Conservation (phyloP, 176 grass and related monocot species). For the Cenchrus americanus region DNA sequence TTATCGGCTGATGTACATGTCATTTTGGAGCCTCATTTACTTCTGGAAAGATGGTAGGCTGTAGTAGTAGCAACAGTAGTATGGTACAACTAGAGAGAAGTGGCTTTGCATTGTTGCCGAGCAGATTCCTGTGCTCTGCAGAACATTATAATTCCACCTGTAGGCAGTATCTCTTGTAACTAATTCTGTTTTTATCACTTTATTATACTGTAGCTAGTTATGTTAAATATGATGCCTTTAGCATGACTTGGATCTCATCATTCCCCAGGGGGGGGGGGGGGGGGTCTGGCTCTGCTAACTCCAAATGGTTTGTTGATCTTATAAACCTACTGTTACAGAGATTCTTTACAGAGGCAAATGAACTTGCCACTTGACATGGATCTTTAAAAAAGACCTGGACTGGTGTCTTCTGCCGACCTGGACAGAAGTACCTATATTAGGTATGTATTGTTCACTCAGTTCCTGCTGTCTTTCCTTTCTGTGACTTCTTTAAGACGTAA, state of each 20-base stretch:
- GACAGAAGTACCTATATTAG: not conserved
- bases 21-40: conserved; percentile 40
- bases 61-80: not conserved
- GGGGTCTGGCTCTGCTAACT: not conserved
- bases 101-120: conserved; percentile 19
- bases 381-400: not conserved
- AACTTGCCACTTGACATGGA: not conserved
- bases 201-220: conserved; percentile 31
- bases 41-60: conserved; percentile 25
- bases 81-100: not conserved
- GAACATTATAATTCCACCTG: conserved; percentile 30
- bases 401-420: not conserved
- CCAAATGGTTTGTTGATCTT: conserved; percentile 8
- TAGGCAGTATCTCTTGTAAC: conserved; percentile 52
- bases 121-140: conserved; percentile 37
- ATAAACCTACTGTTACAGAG: not conserved
- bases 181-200: conserved; percentile 42
- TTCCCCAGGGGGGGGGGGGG: not conserved
- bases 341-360: conserved; percentile 1
- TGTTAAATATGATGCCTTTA: conserved; percentile 16
- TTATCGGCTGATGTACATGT: conserved; percentile 43
- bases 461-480: not conserved
- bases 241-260: not conserved
- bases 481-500: not conserved
- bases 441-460: not conserved